Evolutionary conservation across 2,329 filamentous ascomycete species (phyloP).

Genomic region (Colletotrichum agaves): DNA sequence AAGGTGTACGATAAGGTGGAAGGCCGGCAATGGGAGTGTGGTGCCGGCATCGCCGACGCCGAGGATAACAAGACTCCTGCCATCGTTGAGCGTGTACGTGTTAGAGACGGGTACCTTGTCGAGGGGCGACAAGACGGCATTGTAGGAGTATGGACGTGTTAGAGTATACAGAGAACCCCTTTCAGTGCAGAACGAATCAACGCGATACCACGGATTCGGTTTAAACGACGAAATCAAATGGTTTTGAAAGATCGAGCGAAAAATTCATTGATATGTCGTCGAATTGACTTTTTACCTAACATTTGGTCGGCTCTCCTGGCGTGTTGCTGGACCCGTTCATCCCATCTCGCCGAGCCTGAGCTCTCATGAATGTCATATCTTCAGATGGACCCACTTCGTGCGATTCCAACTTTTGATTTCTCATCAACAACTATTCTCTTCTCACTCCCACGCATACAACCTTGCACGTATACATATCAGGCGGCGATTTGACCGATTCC

Average conservation of each 20-base stretch:
- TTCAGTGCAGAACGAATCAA: slow-evolving; percentile 34
- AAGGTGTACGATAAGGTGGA: slow-evolving; percentile 99
- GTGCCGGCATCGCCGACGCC: slow-evolving; percentile 78
- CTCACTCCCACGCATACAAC: too few species aligned
- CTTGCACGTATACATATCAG: too few species aligned
- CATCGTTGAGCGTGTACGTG: slow-evolving; percentile 84
- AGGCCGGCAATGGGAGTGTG: slow-evolving; percentile 95
- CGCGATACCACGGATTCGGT: slow-evolving; percentile 14
- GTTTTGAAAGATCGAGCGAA: neutral
- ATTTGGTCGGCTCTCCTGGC: too few species aligned
- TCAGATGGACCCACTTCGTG: slow-evolving; percentile 30
- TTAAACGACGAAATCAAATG: neutral
- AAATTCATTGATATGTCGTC: neutral
- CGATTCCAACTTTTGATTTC: slow-evolving; percentile 4
- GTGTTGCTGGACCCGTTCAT: slow-evolving; percentile 2
- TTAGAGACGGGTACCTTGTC: slow-evolving; percentile 93
- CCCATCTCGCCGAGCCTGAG: slow-evolving; percentile 2
- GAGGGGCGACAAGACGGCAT: slow-evolving; percentile 90
- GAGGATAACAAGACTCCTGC: slow-evolving; percentile 73
- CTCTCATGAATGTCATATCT: neutral
- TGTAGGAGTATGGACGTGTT: slow-evolving; percentile 90
- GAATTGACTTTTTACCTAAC: neutral
- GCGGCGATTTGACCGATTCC: too few species aligned
- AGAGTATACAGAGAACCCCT: slow-evolving; percentile 38
- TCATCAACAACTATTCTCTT: neutral